phyloP scores from a whole-genome alignment of 331 rosid genomes.

The Pyracantha coccinea region DNA sequence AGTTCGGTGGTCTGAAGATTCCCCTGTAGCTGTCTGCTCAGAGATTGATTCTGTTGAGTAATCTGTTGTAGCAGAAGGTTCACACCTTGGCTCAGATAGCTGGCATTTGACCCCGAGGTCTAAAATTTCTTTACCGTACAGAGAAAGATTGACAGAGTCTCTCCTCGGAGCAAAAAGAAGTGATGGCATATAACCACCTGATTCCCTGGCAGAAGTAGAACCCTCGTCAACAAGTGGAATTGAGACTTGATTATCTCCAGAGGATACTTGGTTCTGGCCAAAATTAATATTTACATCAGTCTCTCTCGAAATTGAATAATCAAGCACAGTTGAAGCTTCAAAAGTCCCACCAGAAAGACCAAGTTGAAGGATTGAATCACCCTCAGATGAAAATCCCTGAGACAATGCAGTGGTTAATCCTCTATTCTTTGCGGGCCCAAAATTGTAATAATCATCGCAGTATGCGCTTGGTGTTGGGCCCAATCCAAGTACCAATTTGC shows the following conservation, averaged over 20 bases:
- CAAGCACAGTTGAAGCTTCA: slow-evolving; percentile 52
- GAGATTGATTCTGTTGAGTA: slow-evolving; percentile 42
- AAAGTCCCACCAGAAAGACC: slow-evolving; percentile 80
- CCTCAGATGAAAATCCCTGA: slow-evolving; percentile 40
- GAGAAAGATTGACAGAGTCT: slow-evolving; percentile 27
- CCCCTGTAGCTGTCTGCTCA: slow-evolving; percentile 37
- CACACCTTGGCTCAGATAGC: slow-evolving; percentile 16
- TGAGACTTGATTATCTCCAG: slow-evolving; percentile 34
- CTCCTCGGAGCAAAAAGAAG: slow-evolving; percentile 91
- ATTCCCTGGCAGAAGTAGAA: slow-evolving; percentile 89
- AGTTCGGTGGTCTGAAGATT: slow-evolving; percentile 40
- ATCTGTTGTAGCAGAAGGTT: slow-evolving; percentile 36
- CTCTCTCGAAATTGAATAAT: slow-evolving; percentile 54
- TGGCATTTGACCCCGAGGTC: slow-evolving; percentile 36
- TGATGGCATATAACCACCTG: slow-evolving; percentile 96
- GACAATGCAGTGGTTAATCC: slow-evolving; percentile 22
- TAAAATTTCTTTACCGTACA: slow-evolving; percentile 33
- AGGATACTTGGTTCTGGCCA: slow-evolving; percentile 41
- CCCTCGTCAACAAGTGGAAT: slow-evolving; percentile 91
- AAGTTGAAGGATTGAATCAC: slow-evolving; percentile 80
- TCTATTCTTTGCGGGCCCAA: slow-evolving; percentile 41
- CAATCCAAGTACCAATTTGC: slow-evolving; percentile 86
- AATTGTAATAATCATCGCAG: slow-evolving; percentile 42
- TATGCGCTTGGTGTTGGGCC: slow-evolving; percentile 84
- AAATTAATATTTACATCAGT: slow-evolving; percentile 39